Evolutionary conservation across 345 rosid genomes (phyloP), one percentile per base, ranked within the genome.

Genomic region (Sonneratia alba): DNA sequence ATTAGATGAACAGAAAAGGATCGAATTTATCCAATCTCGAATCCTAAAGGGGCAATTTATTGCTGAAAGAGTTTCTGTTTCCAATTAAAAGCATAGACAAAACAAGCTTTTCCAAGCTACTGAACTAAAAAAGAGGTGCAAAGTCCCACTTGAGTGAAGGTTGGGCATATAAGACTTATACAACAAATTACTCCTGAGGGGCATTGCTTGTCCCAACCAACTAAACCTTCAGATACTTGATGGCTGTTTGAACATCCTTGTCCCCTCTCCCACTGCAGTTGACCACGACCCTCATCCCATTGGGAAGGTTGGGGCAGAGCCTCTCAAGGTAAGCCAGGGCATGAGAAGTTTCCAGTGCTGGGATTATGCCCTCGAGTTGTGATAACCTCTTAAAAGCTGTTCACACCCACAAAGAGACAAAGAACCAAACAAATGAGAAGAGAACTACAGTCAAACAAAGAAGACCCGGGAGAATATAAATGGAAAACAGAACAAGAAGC

Each of bases 261-360:
- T 93, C 97, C 16, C 98, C 98, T 81, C 98, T 84, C 69, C 98
- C 96, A 13, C 94, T 88, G 86, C 94, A 93, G 87, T 88, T 89
- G 36, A 93, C 22, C 19, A 93, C 91, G 2, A 93, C 87, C 80
- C 79, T 91, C 0, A 86, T 62, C 45, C 92, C 89, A 15, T 83
- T 65, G 0, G 89, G 77, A 45, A 91, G 93, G 42, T 91, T 85
- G 0, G 98, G 97, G 76, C 97, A 88, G 22, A 93, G 84, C 80
- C 89, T 86, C 89, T 93, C 97, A 38, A 88, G 74, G 74, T 86
- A 86, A 0, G 97, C 97, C 51, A 93, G 66, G 0, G 94, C 94
- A 74, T 91, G 98, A 19, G 97, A 88, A n/a, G 96, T 93, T 85
- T 93, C 97, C 48, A 91, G 77, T 21, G 98, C 98, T 0, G 96